Percentiles rank a stretch among this genome's conserved stretches.
These are phyloP conservation scores for Dorcoceras hygrometricum DNA, from an alignment of 257 asterid genomes.

Conservation along the genomic window DNA sequence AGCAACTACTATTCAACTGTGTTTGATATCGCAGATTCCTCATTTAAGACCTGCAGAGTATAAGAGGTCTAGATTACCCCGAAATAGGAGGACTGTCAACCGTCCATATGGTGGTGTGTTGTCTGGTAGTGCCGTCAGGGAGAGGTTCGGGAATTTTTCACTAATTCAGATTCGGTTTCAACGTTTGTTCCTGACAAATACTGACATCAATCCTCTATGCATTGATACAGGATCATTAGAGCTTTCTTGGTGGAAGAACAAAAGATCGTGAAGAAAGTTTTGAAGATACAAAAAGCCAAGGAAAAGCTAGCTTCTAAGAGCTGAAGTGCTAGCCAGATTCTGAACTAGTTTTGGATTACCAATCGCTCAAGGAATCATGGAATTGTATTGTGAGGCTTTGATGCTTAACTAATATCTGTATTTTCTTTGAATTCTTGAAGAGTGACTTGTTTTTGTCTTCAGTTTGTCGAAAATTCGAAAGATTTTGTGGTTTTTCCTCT, in stretches of 20 bases:
- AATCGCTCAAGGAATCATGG: slow-evolving; percentile 19
- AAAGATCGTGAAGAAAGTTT: slow-evolving; percentile 29
- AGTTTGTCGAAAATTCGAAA: slow-evolving; percentile 27
- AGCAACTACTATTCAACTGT: neutral
- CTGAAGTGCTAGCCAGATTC: slow-evolving; percentile 10
- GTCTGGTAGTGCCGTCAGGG: slow-evolving; percentile 31
- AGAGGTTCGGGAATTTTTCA: slow-evolving; percentile 16
- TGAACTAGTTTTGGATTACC: slow-evolving; percentile 26
- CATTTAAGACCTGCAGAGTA: slow-evolving; percentile 31
- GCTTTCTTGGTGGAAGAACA: slow-evolving; percentile 34
- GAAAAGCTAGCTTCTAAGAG: slow-evolving; percentile 23
- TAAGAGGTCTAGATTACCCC: slow-evolving; percentile 29
- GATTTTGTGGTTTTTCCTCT: slow-evolving; percentile 15
- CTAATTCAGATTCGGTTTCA: neutral
- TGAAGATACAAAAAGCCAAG: slow-evolving; percentile 29
- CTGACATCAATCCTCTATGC: neutral
- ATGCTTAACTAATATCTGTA: slow-evolving; percentile 18
- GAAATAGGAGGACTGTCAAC: slow-evolving; percentile 32
- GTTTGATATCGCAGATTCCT: slow-evolving; percentile 23
- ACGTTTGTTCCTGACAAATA: neutral
- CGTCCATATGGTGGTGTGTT: slow-evolving; percentile 33
- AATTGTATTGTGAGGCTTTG: slow-evolving; percentile 22
- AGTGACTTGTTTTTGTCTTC: slow-evolving; percentile 1
- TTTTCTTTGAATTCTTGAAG: slow-evolving; percentile 23
- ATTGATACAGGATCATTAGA: slow-evolving; percentile 28